Conservation (phyloP, 139 green algal species). For the Chlamydomonas urium region DNA sequence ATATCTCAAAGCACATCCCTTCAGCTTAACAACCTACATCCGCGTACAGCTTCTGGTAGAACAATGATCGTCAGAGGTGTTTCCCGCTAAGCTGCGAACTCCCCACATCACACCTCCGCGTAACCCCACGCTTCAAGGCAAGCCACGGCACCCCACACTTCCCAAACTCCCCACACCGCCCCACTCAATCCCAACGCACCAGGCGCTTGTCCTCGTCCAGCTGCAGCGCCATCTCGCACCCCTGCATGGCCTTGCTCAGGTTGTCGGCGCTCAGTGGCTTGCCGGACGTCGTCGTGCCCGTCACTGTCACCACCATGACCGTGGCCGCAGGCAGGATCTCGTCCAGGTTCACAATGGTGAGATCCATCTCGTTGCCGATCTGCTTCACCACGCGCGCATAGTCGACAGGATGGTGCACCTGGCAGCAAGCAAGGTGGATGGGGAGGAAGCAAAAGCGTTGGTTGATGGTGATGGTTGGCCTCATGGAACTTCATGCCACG, state of each 20-base stretch:
- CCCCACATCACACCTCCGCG: too few relatives aligned
- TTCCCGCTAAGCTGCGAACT: too few relatives aligned
- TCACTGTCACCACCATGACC: conserved; percentile 86
- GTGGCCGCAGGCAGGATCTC: conserved; percentile 64
- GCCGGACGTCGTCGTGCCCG: conserved; percentile 87
- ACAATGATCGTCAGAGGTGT: too few relatives aligned
- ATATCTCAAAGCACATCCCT: too few relatives aligned
- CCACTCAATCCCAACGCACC: too few relatives aligned
- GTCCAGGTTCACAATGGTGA: conserved; percentile 46
- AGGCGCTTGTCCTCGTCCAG: conserved; percentile 82
- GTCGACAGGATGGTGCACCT: conserved; percentile 46
- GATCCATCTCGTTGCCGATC: conserved; percentile 81
- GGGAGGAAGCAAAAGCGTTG: background rate
- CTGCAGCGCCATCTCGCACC: conserved; percentile 70
- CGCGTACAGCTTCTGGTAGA: too few relatives aligned
- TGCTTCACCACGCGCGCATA: conserved; percentile 86
- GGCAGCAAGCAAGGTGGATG: background rate
- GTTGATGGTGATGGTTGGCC: too few relatives aligned
- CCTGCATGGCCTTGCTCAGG: conserved; percentile 55
- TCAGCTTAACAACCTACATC: too few relatives aligned
- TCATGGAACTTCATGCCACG: too few relatives aligned
- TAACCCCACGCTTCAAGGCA: too few relatives aligned
- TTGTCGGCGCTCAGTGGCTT: conserved; percentile 57
- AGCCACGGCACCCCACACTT: too few relatives aligned
- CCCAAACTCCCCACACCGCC: too few relatives aligned